These are phyloP conservation scores for Hamigera avellanea DNA, from an alignment of 495 filamentous ascomycete species.

Conservation along the genomic window DNA sequence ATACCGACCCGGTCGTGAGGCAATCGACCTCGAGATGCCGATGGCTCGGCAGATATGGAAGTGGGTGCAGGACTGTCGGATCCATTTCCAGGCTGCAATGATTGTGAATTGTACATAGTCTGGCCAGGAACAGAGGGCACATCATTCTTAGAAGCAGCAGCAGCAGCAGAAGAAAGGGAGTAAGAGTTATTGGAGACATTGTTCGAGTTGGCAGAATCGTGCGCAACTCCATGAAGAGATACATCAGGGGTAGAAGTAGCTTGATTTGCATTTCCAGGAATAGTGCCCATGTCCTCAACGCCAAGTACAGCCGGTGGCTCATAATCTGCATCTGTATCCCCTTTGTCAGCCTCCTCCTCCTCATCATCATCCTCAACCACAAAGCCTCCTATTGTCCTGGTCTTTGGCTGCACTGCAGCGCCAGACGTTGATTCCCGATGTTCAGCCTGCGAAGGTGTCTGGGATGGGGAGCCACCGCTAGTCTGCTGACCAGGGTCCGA, in stretches of 20 bases:
- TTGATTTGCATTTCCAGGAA: slow-evolving; percentile 47
- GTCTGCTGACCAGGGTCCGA: slow-evolving; percentile 16
- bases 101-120: slow-evolving; percentile 30
- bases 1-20: slow-evolving; percentile 72
- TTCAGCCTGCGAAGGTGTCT: slow-evolving; percentile 24
- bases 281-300: slow-evolving; percentile 35
- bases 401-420: slow-evolving; percentile 35
- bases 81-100: slow-evolving; percentile 19
- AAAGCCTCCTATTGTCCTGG: slow-evolving; percentile 69
- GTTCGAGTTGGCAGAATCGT: slow-evolving; percentile 41
- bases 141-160: slow-evolving; percentile 37
- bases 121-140: slow-evolving; percentile 30
- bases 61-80: slow-evolving; percentile 30
- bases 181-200: slow-evolving; percentile 41
- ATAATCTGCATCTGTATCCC: slow-evolving; percentile 40
- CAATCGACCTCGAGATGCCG: slow-evolving; percentile 43
- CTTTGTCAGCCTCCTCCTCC: slow-evolving; percentile 30
- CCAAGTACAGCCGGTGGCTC: slow-evolving; percentile 41
- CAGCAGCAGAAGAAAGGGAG: slow-evolving; percentile 25
- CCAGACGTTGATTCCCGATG: slow-evolving; percentile 29
- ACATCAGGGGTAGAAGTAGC: slow-evolving; percentile 46
- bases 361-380: slow-evolving; percentile 62
- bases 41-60: slow-evolving; percentile 27
- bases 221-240: slow-evolving; percentile 42
- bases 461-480: slow-evolving; percentile 18